Percentiles rank a stretch among this genome's conserved stretches.
phyloP scores from a whole-genome alignment of 345 rosid species.

The Cochlearia excelsa region DNA sequence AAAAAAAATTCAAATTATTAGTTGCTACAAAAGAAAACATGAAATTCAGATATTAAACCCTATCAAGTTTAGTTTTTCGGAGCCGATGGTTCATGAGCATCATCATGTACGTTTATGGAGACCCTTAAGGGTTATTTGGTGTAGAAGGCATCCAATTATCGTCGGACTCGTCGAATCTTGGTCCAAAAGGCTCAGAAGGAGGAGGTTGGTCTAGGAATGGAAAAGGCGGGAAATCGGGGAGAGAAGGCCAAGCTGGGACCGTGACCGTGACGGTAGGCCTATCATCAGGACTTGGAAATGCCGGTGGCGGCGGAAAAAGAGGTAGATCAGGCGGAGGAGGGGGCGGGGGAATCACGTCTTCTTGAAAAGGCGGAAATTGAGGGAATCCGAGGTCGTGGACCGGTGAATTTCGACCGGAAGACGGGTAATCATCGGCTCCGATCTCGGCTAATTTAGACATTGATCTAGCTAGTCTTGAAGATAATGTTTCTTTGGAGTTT shows the following conservation, averaged over 20 bases:
- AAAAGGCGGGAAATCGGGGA: constrained; percentile 25
- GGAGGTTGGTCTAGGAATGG: constrained; percentile 29
- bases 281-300: constrained; percentile 9
- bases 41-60: constrained; percentile 1
- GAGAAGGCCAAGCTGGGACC: constrained; percentile 28
- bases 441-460: constrained; percentile 19
- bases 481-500: constrained; percentile 12
- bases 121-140: constrained; percentile 29
- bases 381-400: constrained; percentile 34
- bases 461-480: constrained; percentile 25
- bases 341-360: constrained; percentile 5
- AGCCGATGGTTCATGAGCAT: background rate
- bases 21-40: too few species aligned
- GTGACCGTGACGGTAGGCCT: constrained; percentile 12
- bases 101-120: constrained; percentile 10
- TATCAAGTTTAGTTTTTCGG: background rate
- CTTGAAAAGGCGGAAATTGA: constrained; percentile 27
- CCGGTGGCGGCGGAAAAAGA: constrained; percentile 11
- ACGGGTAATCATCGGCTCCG: constrained; percentile 37
- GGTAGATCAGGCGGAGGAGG: constrained; percentile 21
- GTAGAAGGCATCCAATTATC: constrained; percentile 31
- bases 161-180: constrained; percentile 13
- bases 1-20: too few species aligned
- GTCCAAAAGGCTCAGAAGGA: constrained; percentile 17
- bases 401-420: constrained; percentile 32